Evolutionary conservation across 2,329 filamentous ascomycete genomes (phyloP).

Genomic region (Epichloe bromicola): DNA sequence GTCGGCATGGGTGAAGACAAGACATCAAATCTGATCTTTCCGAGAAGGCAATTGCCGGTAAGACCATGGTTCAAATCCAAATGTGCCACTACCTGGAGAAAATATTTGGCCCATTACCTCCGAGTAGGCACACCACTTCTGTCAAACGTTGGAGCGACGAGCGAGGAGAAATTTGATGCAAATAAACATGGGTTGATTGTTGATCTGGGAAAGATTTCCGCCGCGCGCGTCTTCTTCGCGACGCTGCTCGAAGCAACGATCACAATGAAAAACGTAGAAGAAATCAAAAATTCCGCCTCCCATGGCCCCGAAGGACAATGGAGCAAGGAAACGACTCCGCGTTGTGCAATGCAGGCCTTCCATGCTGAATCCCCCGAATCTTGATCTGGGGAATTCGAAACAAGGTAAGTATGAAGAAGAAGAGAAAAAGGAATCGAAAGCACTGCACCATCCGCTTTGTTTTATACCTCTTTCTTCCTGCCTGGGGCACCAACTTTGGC

Average conservation of each 20-base stretch:
- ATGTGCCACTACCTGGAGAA: no score
- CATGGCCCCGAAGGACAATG: constrained; percentile 43
- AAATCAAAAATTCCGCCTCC: constrained; percentile 42
- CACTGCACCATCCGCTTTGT: neutral
- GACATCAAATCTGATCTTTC: no score
- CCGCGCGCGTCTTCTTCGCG: constrained; percentile 28
- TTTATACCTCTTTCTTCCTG: constrained; percentile 23
- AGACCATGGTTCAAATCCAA: no score
- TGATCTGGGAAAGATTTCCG: neutral
- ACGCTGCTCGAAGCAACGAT: constrained; percentile 22
- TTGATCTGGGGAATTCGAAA: constrained; percentile 31
- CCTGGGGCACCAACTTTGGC: constrained; percentile 11
- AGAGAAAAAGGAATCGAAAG: constrained; percentile 13
- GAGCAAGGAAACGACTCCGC: constrained; percentile 34
- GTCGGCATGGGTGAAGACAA: no score
- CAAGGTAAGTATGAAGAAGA: constrained; percentile 44
- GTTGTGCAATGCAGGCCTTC: constrained; percentile 44
- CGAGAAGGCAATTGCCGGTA: no score
- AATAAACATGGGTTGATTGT: fast-evolving
- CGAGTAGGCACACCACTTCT: no score
- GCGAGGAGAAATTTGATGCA: fast-evolving
- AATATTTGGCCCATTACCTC: fast-evolving
- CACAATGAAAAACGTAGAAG: constrained; percentile 33
- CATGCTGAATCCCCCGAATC: constrained; percentile 29
- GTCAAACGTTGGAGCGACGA: neutral